Percentiles rank a stretch among this genome's conserved stretches.
Evolutionary conservation across 495 filamentous ascomycete genomes (phyloP).

Genomic region (Neurospora hispaniola): DNA sequence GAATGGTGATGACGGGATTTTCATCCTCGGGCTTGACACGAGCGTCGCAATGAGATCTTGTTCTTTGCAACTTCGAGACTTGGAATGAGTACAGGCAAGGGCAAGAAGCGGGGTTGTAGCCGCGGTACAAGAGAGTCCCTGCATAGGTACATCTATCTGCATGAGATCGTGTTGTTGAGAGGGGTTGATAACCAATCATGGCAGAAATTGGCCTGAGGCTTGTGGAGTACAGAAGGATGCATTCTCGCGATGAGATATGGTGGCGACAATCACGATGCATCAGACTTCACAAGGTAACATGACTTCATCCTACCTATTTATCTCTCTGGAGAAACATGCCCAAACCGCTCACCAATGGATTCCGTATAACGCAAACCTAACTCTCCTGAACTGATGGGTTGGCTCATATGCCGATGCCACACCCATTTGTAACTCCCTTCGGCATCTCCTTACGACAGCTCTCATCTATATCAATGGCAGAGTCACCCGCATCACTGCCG

Average conservation of each 20-base stretch:
- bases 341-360: neutral
- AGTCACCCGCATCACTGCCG: neutral
- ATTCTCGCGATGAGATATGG: neutral
- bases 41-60: neutral
- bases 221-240: neutral
- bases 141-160: neutral
- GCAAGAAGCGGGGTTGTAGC: neutral
- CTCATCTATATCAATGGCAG: neutral
- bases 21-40: neutral
- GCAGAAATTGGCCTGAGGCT: neutral
- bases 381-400: neutral
- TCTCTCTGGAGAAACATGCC: neutral
- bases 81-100: neutral
- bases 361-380: neutral
- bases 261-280: neutral
- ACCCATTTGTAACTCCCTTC: neutral
- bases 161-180: neutral
- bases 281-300: neutral
- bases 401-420: neutral
- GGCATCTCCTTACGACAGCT: neutral
- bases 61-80: neutral
- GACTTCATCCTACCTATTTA: no score
- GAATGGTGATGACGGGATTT: neutral
- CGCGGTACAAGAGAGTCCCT: neutral
- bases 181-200: neutral